phyloP scores from a whole-genome alignment of 495 filamentous ascomycete genomes.

The Penicillium parvum region DNA sequence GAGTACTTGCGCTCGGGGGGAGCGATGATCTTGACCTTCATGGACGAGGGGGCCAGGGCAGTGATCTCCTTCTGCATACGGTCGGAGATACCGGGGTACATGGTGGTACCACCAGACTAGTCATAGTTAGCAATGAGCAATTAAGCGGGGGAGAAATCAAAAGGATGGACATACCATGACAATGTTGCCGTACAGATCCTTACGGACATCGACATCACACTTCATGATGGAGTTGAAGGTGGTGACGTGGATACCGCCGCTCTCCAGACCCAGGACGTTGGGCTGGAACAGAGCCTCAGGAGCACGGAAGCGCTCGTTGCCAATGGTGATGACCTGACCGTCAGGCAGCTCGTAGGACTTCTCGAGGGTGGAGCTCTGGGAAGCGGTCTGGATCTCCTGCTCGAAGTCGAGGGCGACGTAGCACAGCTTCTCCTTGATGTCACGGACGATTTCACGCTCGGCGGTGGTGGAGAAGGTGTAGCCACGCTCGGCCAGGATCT shows the following conservation, averaged over 20 bases:
- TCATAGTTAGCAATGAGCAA: constrained; percentile 7
- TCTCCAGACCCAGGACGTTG: constrained; percentile 94
- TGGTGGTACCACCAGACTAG: constrained; percentile 96
- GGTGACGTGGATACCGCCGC: constrained; percentile 98
- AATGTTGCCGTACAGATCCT: constrained; percentile 99
- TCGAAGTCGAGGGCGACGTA: constrained; percentile 99
- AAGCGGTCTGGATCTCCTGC: constrained; percentile 99
- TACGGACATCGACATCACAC: constrained; percentile 99
- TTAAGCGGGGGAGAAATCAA: neutral
- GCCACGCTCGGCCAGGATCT: constrained; percentile 97
- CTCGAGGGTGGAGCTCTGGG: constrained; percentile 96
- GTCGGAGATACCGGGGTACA: constrained; percentile 99
- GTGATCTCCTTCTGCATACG: constrained; percentile 99
- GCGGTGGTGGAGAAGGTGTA: constrained; percentile 99
- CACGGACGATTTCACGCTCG: constrained; percentile 99
- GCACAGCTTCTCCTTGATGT: constrained; percentile 99
- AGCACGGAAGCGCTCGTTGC: constrained; percentile 99
- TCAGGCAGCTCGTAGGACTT: constrained; percentile 99
- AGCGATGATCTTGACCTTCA: constrained; percentile 79
- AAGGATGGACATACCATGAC: constrained; percentile 75
- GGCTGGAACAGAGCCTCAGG: constrained; percentile 99
- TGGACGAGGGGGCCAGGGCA: constrained; percentile 93
- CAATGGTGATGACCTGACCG: constrained; percentile 99
- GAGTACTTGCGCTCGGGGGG: constrained; percentile 79
- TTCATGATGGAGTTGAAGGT: constrained; percentile 99